phyloP scores from a whole-genome alignment of 2,329 filamentous ascomycete genomes.

The Ophiostoma angusticollis region DNA sequence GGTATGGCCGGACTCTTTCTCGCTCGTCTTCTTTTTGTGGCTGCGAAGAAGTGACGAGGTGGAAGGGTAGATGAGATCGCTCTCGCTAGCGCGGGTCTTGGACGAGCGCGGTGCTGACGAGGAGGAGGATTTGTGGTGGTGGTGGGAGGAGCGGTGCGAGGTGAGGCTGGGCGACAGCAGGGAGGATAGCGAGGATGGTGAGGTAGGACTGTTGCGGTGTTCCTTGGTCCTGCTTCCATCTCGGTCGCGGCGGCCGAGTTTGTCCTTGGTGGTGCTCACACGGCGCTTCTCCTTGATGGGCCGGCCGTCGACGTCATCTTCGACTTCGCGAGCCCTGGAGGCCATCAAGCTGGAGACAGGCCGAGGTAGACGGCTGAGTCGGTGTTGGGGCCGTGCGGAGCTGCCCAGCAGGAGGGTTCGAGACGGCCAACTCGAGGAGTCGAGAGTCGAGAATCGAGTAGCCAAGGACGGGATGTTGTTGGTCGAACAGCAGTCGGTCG shows the following conservation, averaged over 20 bases:
- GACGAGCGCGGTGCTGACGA: constrained; percentile 1
- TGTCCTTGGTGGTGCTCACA: constrained; percentile 6
- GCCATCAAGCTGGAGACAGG: constrained; percentile 2
- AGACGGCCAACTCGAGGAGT: neutral
- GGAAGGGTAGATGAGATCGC: constrained; percentile 9
- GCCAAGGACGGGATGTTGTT: neutral
- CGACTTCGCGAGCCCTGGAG: constrained; percentile 6
- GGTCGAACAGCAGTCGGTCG: neutral
- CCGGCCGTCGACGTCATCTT: constrained; percentile 5
- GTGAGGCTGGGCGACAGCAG: constrained; percentile 5
- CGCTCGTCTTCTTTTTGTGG: constrained; percentile 1
- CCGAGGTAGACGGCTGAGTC: neutral
- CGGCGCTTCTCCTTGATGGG: constrained; percentile 6
- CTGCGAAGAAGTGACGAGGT: constrained; percentile 4
- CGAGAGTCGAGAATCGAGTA: neutral
- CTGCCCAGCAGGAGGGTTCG: neutral
- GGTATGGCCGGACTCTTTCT: neutral
- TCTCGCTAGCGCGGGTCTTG: constrained; percentile 9
- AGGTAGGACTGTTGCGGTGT: constrained; percentile 4
- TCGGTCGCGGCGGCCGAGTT: constrained; percentile 1
- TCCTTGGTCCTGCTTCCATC: neutral
- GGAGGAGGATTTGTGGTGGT: constrained; percentile 6
- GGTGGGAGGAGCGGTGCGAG: neutral
- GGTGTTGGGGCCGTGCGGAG: no score
- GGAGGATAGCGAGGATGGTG: constrained; percentile 10